Evolutionary conservation across 1,139 yeast species (phyloP).

Genomic region (Candida sojae): DNA sequence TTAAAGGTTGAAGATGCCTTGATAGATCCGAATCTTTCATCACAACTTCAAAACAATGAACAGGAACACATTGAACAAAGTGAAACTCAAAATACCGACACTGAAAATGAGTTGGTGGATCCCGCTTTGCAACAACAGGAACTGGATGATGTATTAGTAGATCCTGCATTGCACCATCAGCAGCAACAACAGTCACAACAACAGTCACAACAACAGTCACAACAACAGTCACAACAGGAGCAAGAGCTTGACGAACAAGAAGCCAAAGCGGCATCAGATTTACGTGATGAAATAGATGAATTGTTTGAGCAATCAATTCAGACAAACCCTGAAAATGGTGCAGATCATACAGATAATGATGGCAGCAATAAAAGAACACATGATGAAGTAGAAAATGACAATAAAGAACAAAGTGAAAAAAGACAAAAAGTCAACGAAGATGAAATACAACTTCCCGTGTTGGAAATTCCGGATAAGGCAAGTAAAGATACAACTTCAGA

Average conservation of each 20-base stretch:
- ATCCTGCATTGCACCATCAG: neutral
- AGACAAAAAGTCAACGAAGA: conserved; percentile 6
- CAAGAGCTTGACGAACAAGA: neutral
- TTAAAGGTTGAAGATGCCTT: neutral
- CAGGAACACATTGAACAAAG: neutral
- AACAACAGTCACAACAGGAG: neutral
- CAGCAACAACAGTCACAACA: neutral
- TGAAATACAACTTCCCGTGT: conserved; percentile 2
- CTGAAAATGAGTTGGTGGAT: neutral
- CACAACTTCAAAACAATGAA: neutral
- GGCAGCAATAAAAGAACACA: conserved; percentile 5
- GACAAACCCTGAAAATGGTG: neutral
- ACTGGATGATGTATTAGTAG: neutral
- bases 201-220: neutral
- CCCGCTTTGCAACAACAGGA: neutral
- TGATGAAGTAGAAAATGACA: conserved; percentile 5
- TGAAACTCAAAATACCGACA: neutral
- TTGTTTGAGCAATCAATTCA: conserved; percentile 8
- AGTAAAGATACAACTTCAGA: neutral
- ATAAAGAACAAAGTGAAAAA: conserved; percentile 6
- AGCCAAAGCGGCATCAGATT: neutral
- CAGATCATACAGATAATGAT: neutral
- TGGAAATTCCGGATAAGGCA: neutral
- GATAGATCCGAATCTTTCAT: neutral
- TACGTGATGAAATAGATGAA: conserved; percentile 8